phyloP scores from a whole-genome alignment of 306 rosid species.

The Acacia melanoxylon region DNA sequence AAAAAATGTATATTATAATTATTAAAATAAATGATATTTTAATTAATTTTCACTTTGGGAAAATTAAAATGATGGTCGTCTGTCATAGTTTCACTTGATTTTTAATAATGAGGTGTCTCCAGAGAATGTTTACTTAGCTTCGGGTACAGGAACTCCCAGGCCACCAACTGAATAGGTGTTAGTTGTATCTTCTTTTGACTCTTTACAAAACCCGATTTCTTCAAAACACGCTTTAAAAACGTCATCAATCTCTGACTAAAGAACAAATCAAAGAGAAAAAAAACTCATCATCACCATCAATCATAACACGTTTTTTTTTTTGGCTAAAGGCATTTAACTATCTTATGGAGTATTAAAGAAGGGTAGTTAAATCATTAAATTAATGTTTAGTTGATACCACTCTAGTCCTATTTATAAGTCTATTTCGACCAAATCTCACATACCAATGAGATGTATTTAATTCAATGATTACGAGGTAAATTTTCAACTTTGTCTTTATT shows the following conservation, averaged over 20 bases:
- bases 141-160: constrained; percentile 41
- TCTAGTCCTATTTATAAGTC: no score
- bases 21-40: neutral
- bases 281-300: neutral
- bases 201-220: neutral
- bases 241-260: neutral
- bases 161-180: constrained; percentile 65
- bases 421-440: no score
- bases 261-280: neutral
- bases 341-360: no score
- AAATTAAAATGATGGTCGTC: neutral
- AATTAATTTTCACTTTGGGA: neutral
- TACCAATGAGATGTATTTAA: no score
- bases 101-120: no score
- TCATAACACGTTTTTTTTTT: neutral
- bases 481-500: no score
- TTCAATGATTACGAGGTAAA: no score
- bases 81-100: no score
- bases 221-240: neutral
- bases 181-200: constrained; percentile 95
- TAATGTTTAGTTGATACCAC: no score
- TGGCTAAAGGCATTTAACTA: no score
- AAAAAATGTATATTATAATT: neutral
- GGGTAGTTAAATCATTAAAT: no score
- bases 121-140: constrained; percentile 37